These are phyloP conservation scores for Xylaria multiplex DNA, from an alignment of 2,329 filamentous ascomycete genomes.

Conservation along the genomic window DNA sequence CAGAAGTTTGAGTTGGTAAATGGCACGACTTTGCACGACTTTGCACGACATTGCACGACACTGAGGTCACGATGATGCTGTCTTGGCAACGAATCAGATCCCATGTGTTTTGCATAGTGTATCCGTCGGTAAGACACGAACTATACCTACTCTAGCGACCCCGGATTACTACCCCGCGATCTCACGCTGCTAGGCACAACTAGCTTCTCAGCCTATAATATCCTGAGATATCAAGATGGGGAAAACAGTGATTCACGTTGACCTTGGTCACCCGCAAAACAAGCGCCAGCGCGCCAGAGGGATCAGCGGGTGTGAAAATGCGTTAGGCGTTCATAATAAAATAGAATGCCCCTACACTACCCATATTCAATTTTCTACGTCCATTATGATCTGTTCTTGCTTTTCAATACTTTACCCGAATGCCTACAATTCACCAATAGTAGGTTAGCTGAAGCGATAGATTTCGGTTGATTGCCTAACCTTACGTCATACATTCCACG, in stretches of 20 bases:
- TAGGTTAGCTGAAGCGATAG: no score
- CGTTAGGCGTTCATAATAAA: not conserved
- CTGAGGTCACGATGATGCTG: no score
- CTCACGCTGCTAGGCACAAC: no score
- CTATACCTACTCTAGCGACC: conserved; percentile 1
- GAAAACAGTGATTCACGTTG: conserved; percentile 13
- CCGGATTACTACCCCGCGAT: not conserved
- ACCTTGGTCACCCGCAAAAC: not conserved
- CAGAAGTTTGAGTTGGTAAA: no score
- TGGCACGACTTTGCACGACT: no score
- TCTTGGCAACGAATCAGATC: not conserved
- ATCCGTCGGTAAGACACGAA: not conserved
- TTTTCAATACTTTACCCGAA: not conserved
- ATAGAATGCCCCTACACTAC: not conserved
- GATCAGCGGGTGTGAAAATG: not conserved
- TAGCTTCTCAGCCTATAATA: conserved; percentile 4
- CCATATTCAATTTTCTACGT: no score
- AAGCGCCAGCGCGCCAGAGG: no score
- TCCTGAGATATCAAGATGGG: not conserved
- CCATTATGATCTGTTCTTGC: not conserved
- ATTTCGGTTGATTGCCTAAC: no score
- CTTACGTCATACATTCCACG: no score
- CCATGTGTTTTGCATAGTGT: no score
- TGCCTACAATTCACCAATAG: no score
- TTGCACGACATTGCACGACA: no score